Base-by-base conservation (phyloP, 148 eudicot species). In the Rhododendron ferrugineum region DNA sequence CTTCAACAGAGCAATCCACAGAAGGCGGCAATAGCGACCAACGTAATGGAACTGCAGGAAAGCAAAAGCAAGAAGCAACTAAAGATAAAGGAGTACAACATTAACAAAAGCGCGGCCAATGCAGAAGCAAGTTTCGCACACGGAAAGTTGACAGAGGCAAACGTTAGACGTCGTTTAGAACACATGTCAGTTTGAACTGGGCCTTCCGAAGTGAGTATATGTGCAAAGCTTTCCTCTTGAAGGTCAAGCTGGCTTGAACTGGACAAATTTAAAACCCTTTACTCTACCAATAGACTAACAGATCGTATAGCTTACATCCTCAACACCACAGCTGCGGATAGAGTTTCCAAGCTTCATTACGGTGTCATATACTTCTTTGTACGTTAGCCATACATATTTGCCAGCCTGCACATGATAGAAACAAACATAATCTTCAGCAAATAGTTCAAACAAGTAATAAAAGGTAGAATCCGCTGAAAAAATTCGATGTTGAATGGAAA, bases 271-370 rank as follows among this genome's bases (percentile, higher is more conserved):
- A 8, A 46, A 16, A 46, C 10, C 46, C n/a, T 18, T 2, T 26
- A 23, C 30, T 46, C 9, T 20, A 60, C 23, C 46, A 58, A 32
- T 20, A 20, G 50, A 28, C 20, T 47, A 7, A 16, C 22, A 20
- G 84, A 83, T 26, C 80, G 58, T 68, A 40, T 40, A 80, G 86
- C 91, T 90, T 92, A 97, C 99, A 88, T 90, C 86, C 75, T 86
- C 92, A 81, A 97, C 82, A 72, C 98, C 99, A 87, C 90, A 90
- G 79, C 90, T 91, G 79, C 98, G 99, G 81, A 97, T 93, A 83
- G 98, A 88, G 81, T 94, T 97, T 28, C 99, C 99, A 83, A 93
- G 90, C 90, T 93, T 92, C 0, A 94, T 74, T 60, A 95, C 99
- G 30, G 73, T 58, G 83, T 97, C 95, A 84, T 91, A 91, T 18